Conservation (phyloP, 257 asterid species). For the Cordia subcordata region DNA sequence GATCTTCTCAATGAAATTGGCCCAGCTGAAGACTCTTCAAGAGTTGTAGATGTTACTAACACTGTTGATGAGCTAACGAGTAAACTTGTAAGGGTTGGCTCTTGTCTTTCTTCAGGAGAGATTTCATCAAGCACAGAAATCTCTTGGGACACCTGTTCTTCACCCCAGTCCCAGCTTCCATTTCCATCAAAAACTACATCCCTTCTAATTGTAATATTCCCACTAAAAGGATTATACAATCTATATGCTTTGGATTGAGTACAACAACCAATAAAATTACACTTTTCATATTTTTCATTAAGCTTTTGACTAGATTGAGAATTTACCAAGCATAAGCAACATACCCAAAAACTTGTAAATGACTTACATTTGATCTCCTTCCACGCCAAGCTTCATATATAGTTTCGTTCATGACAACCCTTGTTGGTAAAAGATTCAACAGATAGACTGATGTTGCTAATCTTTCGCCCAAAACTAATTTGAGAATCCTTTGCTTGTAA, state of each 20-base stretch:
- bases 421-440: neutral
- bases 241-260: conserved; percentile 7
- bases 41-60: neutral
- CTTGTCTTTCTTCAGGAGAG: neutral
- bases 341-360: neutral
- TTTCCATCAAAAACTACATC: conserved; percentile 2
- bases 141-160: too few species aligned
- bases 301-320: neutral
- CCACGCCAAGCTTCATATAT: neutral
- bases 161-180: neutral
- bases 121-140: neutral
- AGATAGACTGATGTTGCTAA: conserved; percentile 1
- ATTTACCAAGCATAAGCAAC: neutral
- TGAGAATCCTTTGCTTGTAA: neutral
- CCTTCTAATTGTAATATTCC: neutral
- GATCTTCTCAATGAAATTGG: neutral
- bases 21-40: neutral
- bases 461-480: neutral
- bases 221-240: neutral
- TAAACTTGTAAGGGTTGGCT: neutral
- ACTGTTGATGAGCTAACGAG: too few species aligned
- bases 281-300: neutral
- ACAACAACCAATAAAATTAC: conserved; percentile 1
- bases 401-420: neutral
- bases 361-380: neutral